These are phyloP conservation scores for Leptodermis oblonga DNA, from an alignment of 257 asterid genomes.

Conservation along the genomic window DNA sequence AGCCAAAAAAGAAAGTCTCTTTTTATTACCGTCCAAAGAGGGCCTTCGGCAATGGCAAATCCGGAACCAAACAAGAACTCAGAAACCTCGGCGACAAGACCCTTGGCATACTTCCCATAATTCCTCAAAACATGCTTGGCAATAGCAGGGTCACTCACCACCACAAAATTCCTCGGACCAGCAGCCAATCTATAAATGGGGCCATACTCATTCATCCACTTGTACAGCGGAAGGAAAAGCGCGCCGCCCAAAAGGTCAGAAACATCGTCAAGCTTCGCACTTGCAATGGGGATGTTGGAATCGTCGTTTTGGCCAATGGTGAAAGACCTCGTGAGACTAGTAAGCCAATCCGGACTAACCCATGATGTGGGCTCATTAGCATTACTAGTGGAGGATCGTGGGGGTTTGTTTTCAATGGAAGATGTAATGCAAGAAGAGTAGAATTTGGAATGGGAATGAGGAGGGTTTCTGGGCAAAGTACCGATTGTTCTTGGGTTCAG, in stretches of 20 bases:
- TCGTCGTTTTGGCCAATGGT: conserved; percentile 65
- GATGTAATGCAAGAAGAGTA: conserved; percentile 29
- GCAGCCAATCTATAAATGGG: conserved; percentile 86
- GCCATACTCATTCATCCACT: conserved; percentile 88
- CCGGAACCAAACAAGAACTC: conserved; percentile 97
- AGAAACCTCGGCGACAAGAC: conserved; percentile 89
- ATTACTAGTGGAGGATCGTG: conserved; percentile 7
- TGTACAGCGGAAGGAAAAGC: conserved; percentile 80
- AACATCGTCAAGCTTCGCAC: conserved; percentile 81
- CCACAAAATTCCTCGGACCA: conserved; percentile 75
- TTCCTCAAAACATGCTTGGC: conserved; percentile 83
- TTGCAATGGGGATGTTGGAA: conserved; percentile 81
- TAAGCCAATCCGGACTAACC: conserved; percentile 94
- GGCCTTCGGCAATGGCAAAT: conserved; percentile 95
- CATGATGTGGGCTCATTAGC: conserved; percentile 50
- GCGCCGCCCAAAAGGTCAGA: conserved; percentile 90
- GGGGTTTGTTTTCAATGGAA: conserved; percentile 43
- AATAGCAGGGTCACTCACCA: conserved; percentile 88
- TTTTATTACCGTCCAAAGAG: conserved; percentile 85
- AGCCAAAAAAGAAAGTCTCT: background rate
- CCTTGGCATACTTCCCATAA: conserved; percentile 80
- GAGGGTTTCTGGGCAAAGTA: conserved; percentile 10
- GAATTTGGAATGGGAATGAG: conserved; percentile 10
- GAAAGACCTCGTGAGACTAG: conserved; percentile 61
- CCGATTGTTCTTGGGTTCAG: conserved; percentile 4